Conservation (phyloP, 1,139 yeast species). For the Kodamaea derodonti region DNA sequence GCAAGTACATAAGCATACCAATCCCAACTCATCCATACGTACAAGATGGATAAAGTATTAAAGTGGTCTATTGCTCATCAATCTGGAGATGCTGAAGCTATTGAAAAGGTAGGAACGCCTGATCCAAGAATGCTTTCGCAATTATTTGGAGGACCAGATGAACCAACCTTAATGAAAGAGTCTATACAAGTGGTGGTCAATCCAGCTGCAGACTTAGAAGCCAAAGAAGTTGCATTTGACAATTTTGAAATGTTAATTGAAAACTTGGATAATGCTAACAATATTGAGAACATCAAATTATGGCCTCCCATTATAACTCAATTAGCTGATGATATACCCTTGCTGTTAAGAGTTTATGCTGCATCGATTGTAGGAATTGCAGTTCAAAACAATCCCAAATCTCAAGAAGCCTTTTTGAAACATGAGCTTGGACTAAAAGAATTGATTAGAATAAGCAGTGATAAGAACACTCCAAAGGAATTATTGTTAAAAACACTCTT, state of each 20-base stretch:
- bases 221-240: conserved; percentile 75
- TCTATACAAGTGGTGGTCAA: conserved; percentile 60
- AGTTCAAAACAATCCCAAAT: conserved; percentile 78
- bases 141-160: conserved; percentile 82
- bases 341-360: conserved; percentile 50
- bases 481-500: conserved; percentile 64
- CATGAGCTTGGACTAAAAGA: conserved; percentile 46
- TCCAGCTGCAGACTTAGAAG: conserved; percentile 59
- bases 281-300: conserved; percentile 73
- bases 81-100: conserved; percentile 63
- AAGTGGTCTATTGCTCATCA: conserved; percentile 89
- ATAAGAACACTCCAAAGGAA: conserved; percentile 21
- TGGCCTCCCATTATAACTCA: conserved; percentile 69
- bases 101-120: conserved; percentile 58
- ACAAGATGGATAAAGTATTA: conserved; percentile 74
- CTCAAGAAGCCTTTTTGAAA: conserved; percentile 62
- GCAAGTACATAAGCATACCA: not conserved
- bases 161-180: conserved; percentile 79
- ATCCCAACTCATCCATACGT: not conserved
- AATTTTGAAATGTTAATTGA: conserved; percentile 93
- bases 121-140: conserved; percentile 77
- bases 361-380: conserved; percentile 86
- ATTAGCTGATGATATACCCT: conserved; percentile 35
- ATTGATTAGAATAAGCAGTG: conserved; percentile 17
- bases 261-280: conserved; percentile 91